These are phyloP conservation scores for Trametes villosa DNA, from an alignment of 768 basidiomycete species.

Conservation along the genomic window DNA sequence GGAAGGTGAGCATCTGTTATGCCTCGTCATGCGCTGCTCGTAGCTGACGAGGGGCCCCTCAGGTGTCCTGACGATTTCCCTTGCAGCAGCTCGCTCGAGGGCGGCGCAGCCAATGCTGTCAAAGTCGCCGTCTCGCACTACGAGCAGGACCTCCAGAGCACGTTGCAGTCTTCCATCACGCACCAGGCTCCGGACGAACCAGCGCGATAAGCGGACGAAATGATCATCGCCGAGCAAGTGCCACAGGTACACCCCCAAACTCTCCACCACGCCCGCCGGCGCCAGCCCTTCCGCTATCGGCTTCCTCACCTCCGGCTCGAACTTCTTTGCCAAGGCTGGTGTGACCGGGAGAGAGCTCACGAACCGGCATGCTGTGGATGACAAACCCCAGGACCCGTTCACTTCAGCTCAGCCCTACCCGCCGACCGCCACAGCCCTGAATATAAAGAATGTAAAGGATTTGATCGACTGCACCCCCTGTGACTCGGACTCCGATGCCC, in stretches of 20 bases:
- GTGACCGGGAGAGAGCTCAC: not conserved
- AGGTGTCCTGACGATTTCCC: slow-evolving; percentile 18
- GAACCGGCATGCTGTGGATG: not conserved
- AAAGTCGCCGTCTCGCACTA: not conserved
- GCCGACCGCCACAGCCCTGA: not conserved
- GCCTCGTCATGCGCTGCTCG: too few species aligned
- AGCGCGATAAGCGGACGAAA: not conserved
- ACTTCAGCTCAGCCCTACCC: not conserved
- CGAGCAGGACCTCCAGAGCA: slow-evolving; percentile 9
- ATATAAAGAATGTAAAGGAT: too few species aligned
- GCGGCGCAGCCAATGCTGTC: slow-evolving; percentile 1
- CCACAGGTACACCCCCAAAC: slow-evolving; percentile 4
- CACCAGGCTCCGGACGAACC: not conserved
- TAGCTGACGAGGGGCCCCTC: too few species aligned
- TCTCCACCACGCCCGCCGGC: not conserved
- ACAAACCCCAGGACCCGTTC: not conserved
- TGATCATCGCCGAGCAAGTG: not conserved
- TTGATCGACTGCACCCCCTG: too few species aligned
- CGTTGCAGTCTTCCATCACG: slow-evolving; percentile 1
- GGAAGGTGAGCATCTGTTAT: not conserved
- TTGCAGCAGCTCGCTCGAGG: slow-evolving; percentile 5
- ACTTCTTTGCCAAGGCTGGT: not conserved
- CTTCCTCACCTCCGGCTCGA: slow-evolving; percentile 3
- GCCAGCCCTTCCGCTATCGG: not conserved
- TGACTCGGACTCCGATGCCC: too few species aligned